These are phyloP conservation scores for Penicillium cataractarum DNA, from an alignment of 495 filamentous ascomycete genomes.

Conservation along the genomic window DNA sequence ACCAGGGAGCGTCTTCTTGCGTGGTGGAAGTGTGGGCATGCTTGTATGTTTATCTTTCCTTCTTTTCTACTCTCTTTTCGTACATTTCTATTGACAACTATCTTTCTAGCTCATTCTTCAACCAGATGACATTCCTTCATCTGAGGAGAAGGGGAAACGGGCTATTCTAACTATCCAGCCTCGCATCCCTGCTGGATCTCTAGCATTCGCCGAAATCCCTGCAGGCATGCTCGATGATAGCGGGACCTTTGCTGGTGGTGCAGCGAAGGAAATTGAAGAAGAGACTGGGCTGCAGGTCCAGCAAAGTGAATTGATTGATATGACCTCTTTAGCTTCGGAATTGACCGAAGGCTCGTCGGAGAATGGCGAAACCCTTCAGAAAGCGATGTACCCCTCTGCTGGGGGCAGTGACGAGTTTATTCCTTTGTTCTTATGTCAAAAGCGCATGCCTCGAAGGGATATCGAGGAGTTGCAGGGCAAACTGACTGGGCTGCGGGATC, in stretches of 20 bases:
- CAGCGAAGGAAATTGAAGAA: conserved; percentile 81
- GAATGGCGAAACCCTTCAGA: conserved; percentile 54
- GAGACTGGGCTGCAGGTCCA: conserved; percentile 70
- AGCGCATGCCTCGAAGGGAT: conserved; percentile 62
- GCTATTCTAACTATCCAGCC: conserved; percentile 83
- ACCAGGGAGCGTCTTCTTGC: conserved; percentile 77
- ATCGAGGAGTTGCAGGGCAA: conserved; percentile 73
- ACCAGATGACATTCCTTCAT: conserved; percentile 61
- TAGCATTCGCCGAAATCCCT: conserved; percentile 78
- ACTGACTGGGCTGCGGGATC: conserved; percentile 73
- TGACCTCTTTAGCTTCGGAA: conserved; percentile 63
- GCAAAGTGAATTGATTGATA: conserved; percentile 63
- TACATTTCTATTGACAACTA: neutral
- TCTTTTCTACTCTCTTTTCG: conserved; percentile 4
- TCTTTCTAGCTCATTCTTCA: conserved; percentile 62
- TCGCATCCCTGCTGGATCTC: conserved; percentile 74
- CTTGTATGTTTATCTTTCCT: conserved; percentile 52
- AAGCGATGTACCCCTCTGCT: conserved; percentile 72
- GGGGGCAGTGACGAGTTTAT: conserved; percentile 88
- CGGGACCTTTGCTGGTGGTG: conserved; percentile 74
- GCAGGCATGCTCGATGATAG: conserved; percentile 87
- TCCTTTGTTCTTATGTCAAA: conserved; percentile 74
- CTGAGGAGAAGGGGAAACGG: conserved; percentile 56
- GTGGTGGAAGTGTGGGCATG: conserved; percentile 82
- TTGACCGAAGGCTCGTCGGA: conserved; percentile 22